phyloP scores from a whole-genome alignment of 2,329 filamentous ascomycete species.

The Beauveria sp. region DNA sequence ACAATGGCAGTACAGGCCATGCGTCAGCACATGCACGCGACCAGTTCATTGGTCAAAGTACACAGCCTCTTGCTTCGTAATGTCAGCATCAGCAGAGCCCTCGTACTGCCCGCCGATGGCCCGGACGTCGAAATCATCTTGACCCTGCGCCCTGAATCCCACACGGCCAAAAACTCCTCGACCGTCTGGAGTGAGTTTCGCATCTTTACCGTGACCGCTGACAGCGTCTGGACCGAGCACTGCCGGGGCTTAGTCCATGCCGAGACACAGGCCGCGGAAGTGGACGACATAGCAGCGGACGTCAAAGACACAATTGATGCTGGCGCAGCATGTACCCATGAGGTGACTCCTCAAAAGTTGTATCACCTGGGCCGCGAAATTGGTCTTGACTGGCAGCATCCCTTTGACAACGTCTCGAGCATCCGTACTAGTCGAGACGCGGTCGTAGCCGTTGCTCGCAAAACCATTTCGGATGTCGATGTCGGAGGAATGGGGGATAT shows the following conservation, averaged over 20 bases:
- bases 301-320: not conserved
- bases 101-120: not conserved
- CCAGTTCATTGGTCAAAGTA: not conserved
- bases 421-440: not conserved
- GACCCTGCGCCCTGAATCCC: not conserved
- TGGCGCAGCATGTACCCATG: not conserved
- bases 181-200: slow-evolving; percentile 12
- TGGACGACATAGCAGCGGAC: not conserved
- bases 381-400: slow-evolving; percentile 1
- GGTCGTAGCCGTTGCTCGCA: not conserved
- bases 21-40: not conserved
- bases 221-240: slow-evolving; percentile 11
- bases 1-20: not conserved
- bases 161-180: slow-evolving; percentile 10
- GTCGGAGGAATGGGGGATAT: not conserved
- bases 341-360: not conserved
- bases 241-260: not conserved
- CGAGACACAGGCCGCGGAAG: not conserved
- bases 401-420: not conserved
- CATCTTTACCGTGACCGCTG: slow-evolving; percentile 9
- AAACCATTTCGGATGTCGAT: not conserved
- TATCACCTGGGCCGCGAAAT: not conserved
- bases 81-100: not conserved
- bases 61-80: not conserved
- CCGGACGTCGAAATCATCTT: not conserved